Conservation (phyloP, 306 rosid species). For the Prunus kanzakura region DNA sequence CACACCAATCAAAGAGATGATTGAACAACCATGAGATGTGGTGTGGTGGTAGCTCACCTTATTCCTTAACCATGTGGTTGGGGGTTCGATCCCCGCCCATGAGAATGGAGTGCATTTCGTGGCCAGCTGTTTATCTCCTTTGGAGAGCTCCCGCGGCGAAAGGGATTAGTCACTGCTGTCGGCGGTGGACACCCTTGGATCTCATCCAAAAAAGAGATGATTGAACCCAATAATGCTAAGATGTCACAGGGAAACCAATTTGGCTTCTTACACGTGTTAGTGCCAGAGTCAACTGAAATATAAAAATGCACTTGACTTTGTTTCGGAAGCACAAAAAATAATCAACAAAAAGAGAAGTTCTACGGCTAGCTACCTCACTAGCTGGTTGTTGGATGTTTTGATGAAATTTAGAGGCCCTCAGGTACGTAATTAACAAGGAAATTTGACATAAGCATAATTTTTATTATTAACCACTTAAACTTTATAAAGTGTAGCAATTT, state of each 20-base stretch:
- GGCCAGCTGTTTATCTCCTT: too few relatives aligned
- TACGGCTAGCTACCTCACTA: constrained; percentile 28
- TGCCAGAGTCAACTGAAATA: constrained; percentile 31
- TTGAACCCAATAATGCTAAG: background rate
- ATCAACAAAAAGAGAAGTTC: constrained; percentile 48
- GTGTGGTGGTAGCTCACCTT: too few relatives aligned
- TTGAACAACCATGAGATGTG: background rate
- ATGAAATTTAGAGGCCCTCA: constrained; percentile 45
- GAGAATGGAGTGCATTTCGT: too few relatives aligned
- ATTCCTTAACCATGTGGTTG: too few relatives aligned
- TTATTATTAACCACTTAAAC: too few relatives aligned
- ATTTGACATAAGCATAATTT: too few relatives aligned
- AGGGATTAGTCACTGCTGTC: too few relatives aligned
- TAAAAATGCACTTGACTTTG: constrained; percentile 35
- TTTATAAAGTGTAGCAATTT: too few relatives aligned
- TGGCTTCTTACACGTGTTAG: constrained; percentile 39
- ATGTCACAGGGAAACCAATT: constrained; percentile 46
- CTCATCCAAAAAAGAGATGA: too few relatives aligned
- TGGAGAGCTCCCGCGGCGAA: too few relatives aligned
- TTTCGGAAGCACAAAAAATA: constrained; percentile 31
- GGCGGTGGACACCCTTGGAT: too few relatives aligned
- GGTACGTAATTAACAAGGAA: constrained; percentile 9
- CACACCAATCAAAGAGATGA: constrained; percentile 40
- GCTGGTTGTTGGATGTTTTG: constrained; percentile 35
- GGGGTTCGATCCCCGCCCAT: too few relatives aligned